Evolutionary conservation across 2,329 filamentous ascomycete species (phyloP), one percentile per base, ranked within the genome.

Genomic region (Eurotiales sp.): DNA sequence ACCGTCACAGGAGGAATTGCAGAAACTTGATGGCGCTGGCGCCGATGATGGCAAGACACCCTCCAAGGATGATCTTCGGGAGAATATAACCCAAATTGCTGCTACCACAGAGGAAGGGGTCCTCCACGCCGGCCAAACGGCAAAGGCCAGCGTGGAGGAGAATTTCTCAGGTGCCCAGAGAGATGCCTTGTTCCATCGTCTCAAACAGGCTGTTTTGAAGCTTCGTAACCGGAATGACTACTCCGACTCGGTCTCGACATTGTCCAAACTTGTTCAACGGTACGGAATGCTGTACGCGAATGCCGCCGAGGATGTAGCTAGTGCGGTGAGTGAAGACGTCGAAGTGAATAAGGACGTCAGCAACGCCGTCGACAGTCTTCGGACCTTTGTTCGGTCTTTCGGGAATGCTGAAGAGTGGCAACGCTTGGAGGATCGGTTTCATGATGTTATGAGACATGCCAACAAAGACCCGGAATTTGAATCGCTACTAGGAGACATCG

Each of bases 391-490:
- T 23, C 86, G 83, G 46, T 89, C 87, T 0, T 90, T 96, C 59
- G 92, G 92, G 3, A 82, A 89, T 56, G 70, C 71, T 3, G 69
- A 83, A 12, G 79, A 86, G 39, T 97, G 92, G 92, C 75, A 88
- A n/a, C 76, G 82, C 50, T 78, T 92, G 2, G 83, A 90, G 63
- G 67, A 78, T 22, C 76, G 81, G 5, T 85, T 92, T 64, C 79
- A 87, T 40, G 76, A 82, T 42, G 79, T 96, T 34, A 71, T 95
- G 63, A 79, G 83, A 41, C 87, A 95, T 64, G 83, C 86, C 2
- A 77, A 86, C 53, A 84, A 83, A 29, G 89, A 96, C 59, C 87
- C 88, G 0, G 84, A 93, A 48, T 93, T 96, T 54, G 90, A 96
- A 60, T 75, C 83, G 12, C 72, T 96, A 22, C 81, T 95, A 64